phyloP scores from a whole-genome alignment of 2,329 filamentous ascomycete species.

The Xylaria digitata region DNA sequence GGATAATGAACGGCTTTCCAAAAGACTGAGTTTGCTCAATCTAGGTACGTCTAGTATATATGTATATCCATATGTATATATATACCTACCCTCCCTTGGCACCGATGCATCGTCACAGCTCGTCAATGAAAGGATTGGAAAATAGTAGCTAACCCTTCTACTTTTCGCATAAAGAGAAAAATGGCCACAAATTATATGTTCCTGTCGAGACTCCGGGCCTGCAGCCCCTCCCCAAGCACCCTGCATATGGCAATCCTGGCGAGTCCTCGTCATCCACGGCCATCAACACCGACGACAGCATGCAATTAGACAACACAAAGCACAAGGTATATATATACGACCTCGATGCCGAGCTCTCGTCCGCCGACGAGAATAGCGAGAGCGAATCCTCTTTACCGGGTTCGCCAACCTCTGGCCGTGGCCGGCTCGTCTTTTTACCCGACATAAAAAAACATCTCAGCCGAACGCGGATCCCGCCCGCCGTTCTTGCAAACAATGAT shows the following conservation, averaged over 20 bases:
- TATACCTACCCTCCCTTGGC: slow-evolving; percentile 7
- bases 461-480: slow-evolving; percentile 74
- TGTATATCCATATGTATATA: slow-evolving; percentile 16
- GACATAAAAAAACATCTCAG: slow-evolving; percentile 86
- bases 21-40: slow-evolving; percentile 84
- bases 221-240: slow-evolving; percentile 38
- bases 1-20: slow-evolving; percentile 80
- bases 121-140: slow-evolving; percentile 35
- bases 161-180: slow-evolving; percentile 61
- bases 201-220: slow-evolving; percentile 65
- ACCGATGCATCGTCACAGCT: background rate
- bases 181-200: slow-evolving; percentile 73
- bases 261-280: slow-evolving; percentile 32
- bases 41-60: slow-evolving; percentile 68
- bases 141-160: slow-evolving; percentile 44
- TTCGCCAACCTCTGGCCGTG: slow-evolving; percentile 63
- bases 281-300: slow-evolving; percentile 61
- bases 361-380: slow-evolving; percentile 40
- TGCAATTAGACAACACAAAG: slow-evolving; percentile 88
- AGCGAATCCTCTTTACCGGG: slow-evolving; percentile 55
- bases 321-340: slow-evolving; percentile 92
- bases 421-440: slow-evolving; percentile 80
- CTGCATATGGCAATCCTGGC: slow-evolving; percentile 28
- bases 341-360: slow-evolving; percentile 85
- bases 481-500: slow-evolving; percentile 69